A percentile compares a stretch with the other conserved stretches of the same genome.
These are phyloP conservation scores for Scedosporium apiospermum DNA, from an alignment of 2,329 filamentous ascomycete species.

Conservation along the genomic window DNA sequence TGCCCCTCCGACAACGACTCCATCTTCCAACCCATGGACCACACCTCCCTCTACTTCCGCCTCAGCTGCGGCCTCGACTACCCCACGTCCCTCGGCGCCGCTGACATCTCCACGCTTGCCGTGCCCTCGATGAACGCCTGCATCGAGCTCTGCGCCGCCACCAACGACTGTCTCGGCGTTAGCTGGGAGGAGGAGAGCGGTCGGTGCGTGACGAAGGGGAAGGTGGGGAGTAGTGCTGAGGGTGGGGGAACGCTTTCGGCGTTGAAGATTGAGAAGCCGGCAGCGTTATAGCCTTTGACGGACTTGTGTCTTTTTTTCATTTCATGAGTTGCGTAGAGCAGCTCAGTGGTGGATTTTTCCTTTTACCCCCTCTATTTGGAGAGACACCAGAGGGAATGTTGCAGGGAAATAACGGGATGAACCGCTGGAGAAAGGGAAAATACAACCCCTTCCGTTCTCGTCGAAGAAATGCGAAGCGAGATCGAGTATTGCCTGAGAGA, in stretches of 20 bases:
- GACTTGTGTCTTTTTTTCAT: too few species aligned
- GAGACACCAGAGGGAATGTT: too few species aligned
- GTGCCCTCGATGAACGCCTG: constrained; percentile 12
- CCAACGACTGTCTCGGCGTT: constrained; percentile 12
- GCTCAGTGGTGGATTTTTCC: too few species aligned
- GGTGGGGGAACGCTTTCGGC: neutral
- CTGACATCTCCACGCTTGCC: constrained; percentile 9
- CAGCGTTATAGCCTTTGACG: too few species aligned
- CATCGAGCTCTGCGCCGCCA: constrained; percentile 14
- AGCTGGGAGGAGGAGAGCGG: constrained; percentile 12
- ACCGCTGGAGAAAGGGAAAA: too few species aligned
- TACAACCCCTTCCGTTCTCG: too few species aligned
- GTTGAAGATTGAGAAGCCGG: constrained; percentile 1
- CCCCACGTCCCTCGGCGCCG: constrained; percentile 10
- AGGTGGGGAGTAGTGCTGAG: constrained; percentile 8
- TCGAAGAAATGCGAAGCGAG: too few species aligned
- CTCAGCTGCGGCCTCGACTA: constrained; percentile 13
- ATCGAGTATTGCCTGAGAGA: too few species aligned
- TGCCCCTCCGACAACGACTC: constrained; percentile 11
- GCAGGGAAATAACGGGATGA: too few species aligned
- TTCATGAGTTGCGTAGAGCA: too few species aligned
- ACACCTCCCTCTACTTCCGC: constrained; percentile 8
- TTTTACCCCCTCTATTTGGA: too few species aligned
- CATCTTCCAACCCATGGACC: constrained; percentile 6
- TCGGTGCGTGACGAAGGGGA: constrained; percentile 15